These are phyloP conservation scores for Narthecium ossifragum DNA, from an alignment of 106 monocot genomes.

Conservation along the genomic window DNA sequence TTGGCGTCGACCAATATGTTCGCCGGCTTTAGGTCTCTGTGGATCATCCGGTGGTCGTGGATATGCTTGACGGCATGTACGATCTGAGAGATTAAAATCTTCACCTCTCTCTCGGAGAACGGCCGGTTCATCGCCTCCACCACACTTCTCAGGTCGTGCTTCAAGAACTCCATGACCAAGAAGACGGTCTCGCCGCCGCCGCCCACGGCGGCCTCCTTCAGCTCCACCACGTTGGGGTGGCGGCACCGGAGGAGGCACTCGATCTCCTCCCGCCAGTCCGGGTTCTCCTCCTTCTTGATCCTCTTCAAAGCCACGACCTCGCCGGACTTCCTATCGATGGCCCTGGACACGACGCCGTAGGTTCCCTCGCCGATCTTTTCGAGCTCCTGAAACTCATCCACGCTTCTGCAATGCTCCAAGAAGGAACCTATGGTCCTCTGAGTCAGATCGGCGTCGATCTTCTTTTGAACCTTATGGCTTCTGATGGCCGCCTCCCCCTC, in stretches of 20 bases:
- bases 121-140: background rate
- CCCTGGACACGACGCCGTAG: background rate
- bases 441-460: no score
- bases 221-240: background rate
- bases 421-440: no score
- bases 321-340: background rate
- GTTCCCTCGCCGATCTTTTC: background rate
- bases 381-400: background rate
- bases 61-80: background rate
- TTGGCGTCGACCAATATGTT: no score
- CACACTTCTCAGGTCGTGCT: background rate
- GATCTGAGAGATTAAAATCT: background rate
- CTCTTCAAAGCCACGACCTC: background rate
- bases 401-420: no score
- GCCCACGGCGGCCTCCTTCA: background rate
- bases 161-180: background rate
- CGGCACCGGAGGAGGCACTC: background rate
- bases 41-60: no score
- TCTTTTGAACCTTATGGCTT: no score
- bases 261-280: background rate
- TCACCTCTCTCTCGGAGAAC: background rate
- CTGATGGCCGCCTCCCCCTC: no score
- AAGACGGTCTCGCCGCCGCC: background rate
- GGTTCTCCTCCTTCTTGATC: background rate
- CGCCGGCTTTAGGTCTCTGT: no score